These are phyloP conservation scores for Podospora appendiculata DNA, from an alignment of 495 filamentous ascomycete species.

Conservation along the genomic window DNA sequence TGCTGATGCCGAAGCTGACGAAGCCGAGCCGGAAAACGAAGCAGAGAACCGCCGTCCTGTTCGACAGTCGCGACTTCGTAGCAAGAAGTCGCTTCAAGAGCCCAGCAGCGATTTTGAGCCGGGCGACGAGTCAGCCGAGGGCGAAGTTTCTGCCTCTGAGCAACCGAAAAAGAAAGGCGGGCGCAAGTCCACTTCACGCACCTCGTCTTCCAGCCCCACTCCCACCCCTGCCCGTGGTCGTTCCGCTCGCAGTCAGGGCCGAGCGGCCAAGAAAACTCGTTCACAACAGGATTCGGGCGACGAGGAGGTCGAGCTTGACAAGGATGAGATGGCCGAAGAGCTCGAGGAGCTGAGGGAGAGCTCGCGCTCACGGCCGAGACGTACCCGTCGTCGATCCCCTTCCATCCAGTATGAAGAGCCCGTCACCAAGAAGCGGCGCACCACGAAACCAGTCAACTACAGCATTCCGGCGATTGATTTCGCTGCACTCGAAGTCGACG, in stretches of 20 bases:
- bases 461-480: conserved; percentile 67
- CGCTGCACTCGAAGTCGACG: conserved; percentile 58
- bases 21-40: conserved; percentile 14
- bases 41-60: conserved; percentile 34
- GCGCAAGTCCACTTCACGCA: conserved; percentile 17
- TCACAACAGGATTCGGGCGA: conserved; percentile 34
- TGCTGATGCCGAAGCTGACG: conserved; percentile 24
- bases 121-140: conserved; percentile 52
- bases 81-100: conserved; percentile 50
- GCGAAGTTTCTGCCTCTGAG: conserved; percentile 37
- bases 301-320: conserved; percentile 56
- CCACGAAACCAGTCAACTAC: conserved; percentile 36
- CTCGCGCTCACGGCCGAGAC: conserved; percentile 39
- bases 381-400: conserved; percentile 45
- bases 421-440: conserved; percentile 27
- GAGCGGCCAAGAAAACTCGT: conserved; percentile 31
- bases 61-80: conserved; percentile 35
- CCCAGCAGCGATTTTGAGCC: conserved; percentile 88
- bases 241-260: conserved; percentile 26
- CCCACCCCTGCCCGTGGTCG: conserved; percentile 32
- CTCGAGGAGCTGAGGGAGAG: conserved; percentile 54
- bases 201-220: conserved; percentile 34
- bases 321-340: conserved; percentile 74
- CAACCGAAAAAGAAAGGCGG: conserved; percentile 18
- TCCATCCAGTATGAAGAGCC: conserved; percentile 49